Conservation (phyloP, 1,284 basidiomycete genomes). For the Tremellales sp. region DNA sequence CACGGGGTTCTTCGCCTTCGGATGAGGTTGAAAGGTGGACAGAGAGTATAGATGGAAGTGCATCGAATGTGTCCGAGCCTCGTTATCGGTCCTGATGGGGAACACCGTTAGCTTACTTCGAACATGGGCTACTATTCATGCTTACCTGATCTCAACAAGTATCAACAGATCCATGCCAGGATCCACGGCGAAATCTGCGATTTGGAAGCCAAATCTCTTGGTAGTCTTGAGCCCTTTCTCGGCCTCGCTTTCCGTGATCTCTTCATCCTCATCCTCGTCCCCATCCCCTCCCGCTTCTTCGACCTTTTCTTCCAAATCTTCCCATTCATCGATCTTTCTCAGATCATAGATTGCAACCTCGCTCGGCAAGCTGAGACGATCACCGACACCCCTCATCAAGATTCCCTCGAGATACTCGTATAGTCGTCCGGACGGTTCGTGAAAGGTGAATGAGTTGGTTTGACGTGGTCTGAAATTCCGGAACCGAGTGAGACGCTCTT, state of each 20-base stretch:
- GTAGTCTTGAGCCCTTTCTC: slow-evolving; percentile 22
- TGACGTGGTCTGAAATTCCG: slow-evolving; percentile 30
- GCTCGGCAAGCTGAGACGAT: slow-evolving; percentile 6
- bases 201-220: slow-evolving; percentile 32
- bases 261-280: slow-evolving; percentile 10
- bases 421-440: slow-evolving; percentile 38
- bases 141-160: slow-evolving; percentile 36
- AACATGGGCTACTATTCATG: not conserved
- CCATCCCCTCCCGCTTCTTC: slow-evolving; percentile 16
- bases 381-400: slow-evolving; percentile 27
- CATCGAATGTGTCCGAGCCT: slow-evolving; percentile 17
- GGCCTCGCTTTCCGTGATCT: slow-evolving; percentile 6
- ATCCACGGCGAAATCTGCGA: slow-evolving; percentile 46
- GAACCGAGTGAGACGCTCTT: slow-evolving; percentile 40
- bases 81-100: not conserved
- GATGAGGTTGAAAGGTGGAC: slow-evolving; percentile 42
- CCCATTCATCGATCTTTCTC: slow-evolving; percentile 22
- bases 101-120: not conserved
- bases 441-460: slow-evolving; percentile 21
- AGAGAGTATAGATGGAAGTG: slow-evolving; percentile 40
- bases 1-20: slow-evolving; percentile 26
- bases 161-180: slow-evolving; percentile 47
- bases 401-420: slow-evolving; percentile 49
- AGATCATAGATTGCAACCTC: slow-evolving; percentile 28
- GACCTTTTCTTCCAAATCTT: slow-evolving; percentile 2